Evolutionary conservation across 225 moss, liverwort and hornwort species (phyloP), one percentile per base, ranked within the genome.

Genomic region (Pleurozium schreberi): DNA sequence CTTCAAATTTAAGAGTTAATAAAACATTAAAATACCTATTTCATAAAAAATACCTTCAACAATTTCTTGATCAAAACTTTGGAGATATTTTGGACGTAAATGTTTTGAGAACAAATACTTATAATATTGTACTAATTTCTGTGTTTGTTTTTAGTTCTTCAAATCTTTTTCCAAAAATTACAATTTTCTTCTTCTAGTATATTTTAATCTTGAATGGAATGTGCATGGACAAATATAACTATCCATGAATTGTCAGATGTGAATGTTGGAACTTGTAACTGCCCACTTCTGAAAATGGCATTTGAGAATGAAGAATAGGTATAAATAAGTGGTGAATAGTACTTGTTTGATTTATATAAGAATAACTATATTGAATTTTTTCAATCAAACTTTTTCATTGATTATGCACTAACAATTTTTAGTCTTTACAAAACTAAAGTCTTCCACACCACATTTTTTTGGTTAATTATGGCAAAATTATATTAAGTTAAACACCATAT

Each of bases 101-200:
- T 27, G 30, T 74, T 30, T 74, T 10, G 6, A 11, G 30, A 45
- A 28, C 0, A 45, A 45, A 18, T 30, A 45, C 2, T 74, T 30
- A 4, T 11, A 30, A 3, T 6, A 45, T 47, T 45, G 0, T 4
- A 45, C 1, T 26, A 2, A 18, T 47, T 45, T 11, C 4, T 9
- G 10, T 28, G 18, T 30, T 18, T 2, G 16, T 28, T 45, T 45
- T 27, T 6, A 73, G 17, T 10, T 30, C 47, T 73, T 45, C n/a
- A 18, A 30, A 18, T 45, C 1, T 28, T 28, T 28, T 30, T 18
- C 0, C 3, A 23, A 25, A 8, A 12, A 1, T 14, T 8, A n/a
- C n/a, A n/a, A n/a, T n/a, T n/a, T n/a, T n/a, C 7, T 68, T 67
- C 12, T 68, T n/a, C 2, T 68, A 4, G 2, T n/a, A 22, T 36